These are phyloP conservation scores for Globisporangium parvum DNA, from an alignment of 352 stramenopile species.

Conservation along the genomic window DNA sequence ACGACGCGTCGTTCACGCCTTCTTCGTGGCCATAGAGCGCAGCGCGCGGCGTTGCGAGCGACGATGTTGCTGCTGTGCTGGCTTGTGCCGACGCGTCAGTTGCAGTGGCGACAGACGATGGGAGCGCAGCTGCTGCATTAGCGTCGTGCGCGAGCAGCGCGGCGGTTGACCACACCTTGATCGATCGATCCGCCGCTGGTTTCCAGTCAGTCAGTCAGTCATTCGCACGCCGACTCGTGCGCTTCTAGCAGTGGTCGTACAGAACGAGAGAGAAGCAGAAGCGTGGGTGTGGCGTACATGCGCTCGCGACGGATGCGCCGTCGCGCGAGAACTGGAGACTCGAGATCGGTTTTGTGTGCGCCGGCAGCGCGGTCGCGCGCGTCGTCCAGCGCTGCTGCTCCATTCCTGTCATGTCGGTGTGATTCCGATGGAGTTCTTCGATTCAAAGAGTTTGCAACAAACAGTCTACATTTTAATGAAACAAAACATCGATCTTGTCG, in stretches of 20 bases:
- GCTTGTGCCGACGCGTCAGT: not conserved
- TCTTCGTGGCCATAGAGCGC: conserved; percentile 87
- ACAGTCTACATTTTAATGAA: no score
- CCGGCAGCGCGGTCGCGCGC: conserved; percentile 13
- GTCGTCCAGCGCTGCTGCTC: conserved; percentile 1
- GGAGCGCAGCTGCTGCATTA: no score
- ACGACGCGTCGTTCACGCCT: conserved; percentile 92
- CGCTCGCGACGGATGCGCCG: conserved; percentile 51
- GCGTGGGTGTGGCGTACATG: conserved; percentile 33
- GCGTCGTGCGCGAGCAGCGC: conserved; percentile 14
- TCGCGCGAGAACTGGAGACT: conserved; percentile 62
- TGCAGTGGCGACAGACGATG: not conserved
- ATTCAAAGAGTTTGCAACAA: not conserved
- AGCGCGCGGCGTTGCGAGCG: conserved; percentile 16
- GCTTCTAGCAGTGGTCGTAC: not conserved
- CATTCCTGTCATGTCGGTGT: no score
- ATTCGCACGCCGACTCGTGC: not conserved
- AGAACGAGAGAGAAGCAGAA: not conserved
- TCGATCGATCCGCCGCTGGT: conserved; percentile 59
- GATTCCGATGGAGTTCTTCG: not conserved
- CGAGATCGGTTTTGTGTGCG: conserved; percentile 69
- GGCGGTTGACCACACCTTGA: conserved; percentile 68
- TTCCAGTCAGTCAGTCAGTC: not conserved
- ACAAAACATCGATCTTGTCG: no score
- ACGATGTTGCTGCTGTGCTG: not conserved